A percentile compares a stretch with the other conserved stretches of the same genome.
Conservation (phyloP, 108 stramenopile genomes). For the Cyclostephanos tholiformis region DNA sequence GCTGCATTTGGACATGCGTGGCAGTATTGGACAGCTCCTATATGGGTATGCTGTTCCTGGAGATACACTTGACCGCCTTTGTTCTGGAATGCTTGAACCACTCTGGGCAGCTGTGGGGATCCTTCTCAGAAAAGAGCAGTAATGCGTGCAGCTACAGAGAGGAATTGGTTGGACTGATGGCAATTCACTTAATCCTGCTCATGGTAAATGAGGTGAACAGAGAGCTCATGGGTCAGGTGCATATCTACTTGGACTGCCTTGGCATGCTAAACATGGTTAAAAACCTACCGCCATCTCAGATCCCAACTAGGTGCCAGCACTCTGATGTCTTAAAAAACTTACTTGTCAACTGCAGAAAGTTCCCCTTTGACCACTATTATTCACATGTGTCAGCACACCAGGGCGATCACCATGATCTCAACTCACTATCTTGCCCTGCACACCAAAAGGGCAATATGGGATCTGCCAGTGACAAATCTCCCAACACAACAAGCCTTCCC, state of each 20-base stretch:
- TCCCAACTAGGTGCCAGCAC: not conserved
- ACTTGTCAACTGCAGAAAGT: not conserved
- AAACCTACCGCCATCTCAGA: not conserved
- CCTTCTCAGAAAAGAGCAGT: conserved; percentile 1
- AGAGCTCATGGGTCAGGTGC: not conserved
- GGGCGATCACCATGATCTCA: not conserved
- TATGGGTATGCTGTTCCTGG: not conserved
- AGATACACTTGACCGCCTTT: conserved; percentile 5
- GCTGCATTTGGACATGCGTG: not conserved
- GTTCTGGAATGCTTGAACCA: conserved; percentile 7
- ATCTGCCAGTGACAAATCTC: no score
- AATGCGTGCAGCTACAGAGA: conserved; percentile 23
- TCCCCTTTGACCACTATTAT: not conserved
- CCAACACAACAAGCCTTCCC: no score
- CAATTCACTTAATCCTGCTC: conserved; percentile 14
- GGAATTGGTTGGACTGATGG: conserved; percentile 25
- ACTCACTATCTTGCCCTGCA: not conserved
- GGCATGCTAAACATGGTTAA: conserved; percentile 3
- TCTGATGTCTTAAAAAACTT: not conserved
- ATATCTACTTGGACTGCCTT: conserved; percentile 20
- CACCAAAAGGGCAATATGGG: no score
- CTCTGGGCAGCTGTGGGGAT: not conserved
- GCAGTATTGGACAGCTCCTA: conserved; percentile 26
- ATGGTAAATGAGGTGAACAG: conserved; percentile 2
- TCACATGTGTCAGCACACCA: not conserved